Conservation (phyloP, 2,329 filamentous ascomycete species). For the Fusarium lateritium region DNA sequence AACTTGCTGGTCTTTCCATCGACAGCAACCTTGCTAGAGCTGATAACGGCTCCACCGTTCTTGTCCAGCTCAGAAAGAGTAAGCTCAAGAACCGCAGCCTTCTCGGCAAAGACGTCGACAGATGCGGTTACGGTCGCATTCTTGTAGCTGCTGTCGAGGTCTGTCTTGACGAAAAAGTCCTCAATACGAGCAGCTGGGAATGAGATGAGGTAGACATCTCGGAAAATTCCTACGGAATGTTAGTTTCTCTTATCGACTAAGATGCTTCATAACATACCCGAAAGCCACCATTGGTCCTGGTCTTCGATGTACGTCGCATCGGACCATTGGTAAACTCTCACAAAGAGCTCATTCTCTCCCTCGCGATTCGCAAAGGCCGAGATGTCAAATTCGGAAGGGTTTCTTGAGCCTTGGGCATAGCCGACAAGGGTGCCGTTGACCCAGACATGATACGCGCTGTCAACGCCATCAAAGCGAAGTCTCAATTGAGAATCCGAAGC, state of each 20-base stretch:
- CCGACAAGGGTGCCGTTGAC: conserved; percentile 75
- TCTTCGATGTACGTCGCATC: conserved; percentile 80
- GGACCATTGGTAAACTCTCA: conserved; percentile 79
- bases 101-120: conserved; percentile 58
- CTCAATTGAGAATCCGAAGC: conserved; percentile 67
- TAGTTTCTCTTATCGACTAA: conserved; percentile 57
- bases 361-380: conserved; percentile 61
- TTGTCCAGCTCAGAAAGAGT: conserved; percentile 57
- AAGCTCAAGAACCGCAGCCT: conserved; percentile 57
- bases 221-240: conserved; percentile 70
- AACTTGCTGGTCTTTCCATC: conserved; percentile 51
- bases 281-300: conserved; percentile 79
- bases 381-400: conserved; percentile 79
- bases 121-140: conserved; percentile 62
- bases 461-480: conserved; percentile 79
- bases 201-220: conserved; percentile 74
- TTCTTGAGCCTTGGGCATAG: conserved; percentile 78
- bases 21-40: conserved; percentile 47
- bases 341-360: conserved; percentile 68
- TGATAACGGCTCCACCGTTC: conserved; percentile 55
- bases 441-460: conserved; percentile 79
- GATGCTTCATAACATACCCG: conserved; percentile 68
- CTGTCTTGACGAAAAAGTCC: conserved; percentile 69
- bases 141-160: conserved; percentile 68
- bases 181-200: conserved; percentile 71